A percentile compares a stretch with the other conserved stretches of the same genome.
Evolutionary conservation across 2,329 filamentous ascomycete genomes (phyloP).

Genomic region (Tricladium varicosporioides): DNA sequence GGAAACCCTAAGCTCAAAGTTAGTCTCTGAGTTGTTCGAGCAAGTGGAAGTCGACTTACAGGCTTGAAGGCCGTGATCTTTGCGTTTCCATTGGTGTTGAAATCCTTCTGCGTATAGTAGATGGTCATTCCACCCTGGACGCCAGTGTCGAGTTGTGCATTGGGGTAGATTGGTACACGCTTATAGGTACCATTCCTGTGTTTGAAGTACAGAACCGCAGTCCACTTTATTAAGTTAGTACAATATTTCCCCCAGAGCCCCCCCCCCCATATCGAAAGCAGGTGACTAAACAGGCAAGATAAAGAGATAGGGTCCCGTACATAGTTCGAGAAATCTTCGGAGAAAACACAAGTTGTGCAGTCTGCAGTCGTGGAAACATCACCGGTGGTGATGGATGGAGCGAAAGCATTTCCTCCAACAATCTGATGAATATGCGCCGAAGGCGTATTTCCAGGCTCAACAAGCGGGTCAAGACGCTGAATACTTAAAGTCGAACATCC

Average conservation of each 20-base stretch:
- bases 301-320: background rate
- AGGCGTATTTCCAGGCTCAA: slow-evolving; percentile 12
- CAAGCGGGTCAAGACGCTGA: slow-evolving; percentile 16
- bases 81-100: slow-evolving; percentile 14
- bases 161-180: slow-evolving; percentile 30
- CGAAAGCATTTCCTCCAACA: slow-evolving; percentile 11
- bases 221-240: slow-evolving; percentile 42
- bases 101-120: slow-evolving; percentile 39
- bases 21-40: background rate
- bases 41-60: background rate
- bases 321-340: slow-evolving; percentile 60
- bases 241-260: too few relatives aligned
- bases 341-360: slow-evolving; percentile 62
- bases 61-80: slow-evolving; percentile 10
- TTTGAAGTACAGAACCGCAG: slow-evolving; percentile 53
- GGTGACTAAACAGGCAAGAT: too few relatives aligned
- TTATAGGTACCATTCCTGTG: slow-evolving; percentile 55
- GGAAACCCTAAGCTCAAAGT: slow-evolving; percentile 10
- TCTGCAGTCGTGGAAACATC: background rate
- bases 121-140: slow-evolving; percentile 38
- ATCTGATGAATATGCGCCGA: slow-evolving; percentile 17
- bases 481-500: slow-evolving; percentile 15
- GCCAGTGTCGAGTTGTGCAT: slow-evolving; percentile 29
- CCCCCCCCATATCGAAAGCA: too few relatives aligned
- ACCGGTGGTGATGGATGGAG: background rate